phyloP scores from a whole-genome alignment of 148 eudicot species.

The Silene latifolia region DNA sequence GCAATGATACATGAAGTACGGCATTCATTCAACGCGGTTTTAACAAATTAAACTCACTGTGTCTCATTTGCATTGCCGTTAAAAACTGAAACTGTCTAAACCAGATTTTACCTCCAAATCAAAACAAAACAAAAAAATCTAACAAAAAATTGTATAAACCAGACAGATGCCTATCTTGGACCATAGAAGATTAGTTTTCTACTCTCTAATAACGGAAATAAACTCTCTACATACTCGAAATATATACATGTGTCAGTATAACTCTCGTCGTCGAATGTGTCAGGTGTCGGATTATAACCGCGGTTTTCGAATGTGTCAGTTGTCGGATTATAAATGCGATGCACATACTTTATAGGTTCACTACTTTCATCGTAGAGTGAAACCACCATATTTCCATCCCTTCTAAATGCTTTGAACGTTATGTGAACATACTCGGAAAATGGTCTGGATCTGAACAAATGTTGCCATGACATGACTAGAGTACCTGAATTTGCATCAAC shows the following conservation, averaged over 20 bases:
- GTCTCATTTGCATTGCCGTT: too few relatives aligned
- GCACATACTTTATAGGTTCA: neutral
- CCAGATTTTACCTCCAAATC: too few relatives aligned
- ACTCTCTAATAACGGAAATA: neutral
- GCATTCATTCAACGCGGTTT: too few relatives aligned
- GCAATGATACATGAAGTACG: too few relatives aligned
- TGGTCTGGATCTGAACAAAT: neutral
- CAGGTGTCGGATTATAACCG: neutral
- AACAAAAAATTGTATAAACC: too few relatives aligned
- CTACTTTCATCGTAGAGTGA: too few relatives aligned
- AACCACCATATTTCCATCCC: neutral
- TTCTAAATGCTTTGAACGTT: neutral
- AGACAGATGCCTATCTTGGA: too few relatives aligned
- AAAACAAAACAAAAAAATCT: too few relatives aligned
- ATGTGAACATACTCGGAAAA: neutral
- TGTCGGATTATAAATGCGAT: neutral
- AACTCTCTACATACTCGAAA: neutral
- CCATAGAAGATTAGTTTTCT: too few relatives aligned
- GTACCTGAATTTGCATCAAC: neutral
- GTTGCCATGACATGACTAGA: slow-evolving; percentile 15
- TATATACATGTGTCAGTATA: too few relatives aligned
- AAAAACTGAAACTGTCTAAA: too few relatives aligned
- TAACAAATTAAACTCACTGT: too few relatives aligned
- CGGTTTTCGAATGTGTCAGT: neutral
- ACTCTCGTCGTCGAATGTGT: neutral